Evolutionary conservation across 1,284 basidiomycete species (phyloP), one percentile per base, ranked within the genome.

Genomic region (Irpex sp.): DNA sequence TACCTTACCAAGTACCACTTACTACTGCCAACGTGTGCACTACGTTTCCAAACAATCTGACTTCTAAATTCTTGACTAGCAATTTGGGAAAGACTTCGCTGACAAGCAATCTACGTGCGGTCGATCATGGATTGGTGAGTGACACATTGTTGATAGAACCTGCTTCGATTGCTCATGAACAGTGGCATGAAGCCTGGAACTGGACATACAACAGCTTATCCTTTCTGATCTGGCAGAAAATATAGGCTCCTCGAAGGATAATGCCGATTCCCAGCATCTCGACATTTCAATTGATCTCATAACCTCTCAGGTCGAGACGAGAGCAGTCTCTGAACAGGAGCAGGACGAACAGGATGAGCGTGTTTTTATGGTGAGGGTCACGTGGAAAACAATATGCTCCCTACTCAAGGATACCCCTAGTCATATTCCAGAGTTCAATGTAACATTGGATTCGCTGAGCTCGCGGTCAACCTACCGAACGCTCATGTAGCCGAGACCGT

Each of bases 201-300:
- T 92, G 17, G 90, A 93, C 75, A 88, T 95, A 61, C 92, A 90
- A 68, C 89, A 92, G 71, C 83, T 85, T 67, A 90, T 96, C 67
- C 78, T 97, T 37, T 85, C 87, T 33, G 91, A 94, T 75, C 84
- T 97, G 64, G 93, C 92, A 3, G 76, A 80, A 35, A 90, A 87
- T 71, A 78, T 88, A 61, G 80, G 81, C 8, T 79, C 81, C 37
- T 77, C 76, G 9, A 74, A 81, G 61, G 78, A 82, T 56, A 81
- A 82, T 62, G 61, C 59, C 2, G 60, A 67, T 0, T 63, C 69
- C 9, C 57, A 67, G 4, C 70, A 70, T 46, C 69, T 83, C 8
- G 70, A 76, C 6, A 78, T 79, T 65, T 81, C 84, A 21, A 81
- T 84, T 65, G 79, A 84, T 58, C 72, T 88, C 46, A 81, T 94